These are phyloP conservation scores for Talaromyces piceae DNA, from an alignment of 2,329 filamentous ascomycete genomes.

Conservation along the genomic window DNA sequence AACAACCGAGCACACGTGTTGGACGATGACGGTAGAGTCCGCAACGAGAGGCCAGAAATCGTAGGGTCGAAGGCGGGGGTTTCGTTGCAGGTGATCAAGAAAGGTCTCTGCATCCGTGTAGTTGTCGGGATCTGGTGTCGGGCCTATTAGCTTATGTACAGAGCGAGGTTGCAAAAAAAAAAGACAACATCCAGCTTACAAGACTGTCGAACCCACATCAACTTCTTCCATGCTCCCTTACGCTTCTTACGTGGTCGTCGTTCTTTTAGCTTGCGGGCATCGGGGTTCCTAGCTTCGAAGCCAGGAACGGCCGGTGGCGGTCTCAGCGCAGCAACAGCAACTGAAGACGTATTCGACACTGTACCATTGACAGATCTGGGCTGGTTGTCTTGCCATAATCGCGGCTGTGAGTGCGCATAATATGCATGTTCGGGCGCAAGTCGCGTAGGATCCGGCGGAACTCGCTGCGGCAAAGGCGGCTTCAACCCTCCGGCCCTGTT, in stretches of 20 bases:
- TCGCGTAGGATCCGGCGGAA: conserved; percentile 54
- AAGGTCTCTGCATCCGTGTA: conserved; percentile 97
- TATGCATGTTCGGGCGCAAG: conserved; percentile 83
- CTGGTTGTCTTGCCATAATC: conserved; percentile 38
- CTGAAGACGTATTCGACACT: conserved; percentile 30
- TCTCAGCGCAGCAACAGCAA: conserved; percentile 34
- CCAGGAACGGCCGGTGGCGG: conserved; percentile 33
- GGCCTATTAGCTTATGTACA: conserved; percentile 1
- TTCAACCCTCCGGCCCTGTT: conserved; percentile 33
- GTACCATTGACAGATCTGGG: conserved; percentile 30
- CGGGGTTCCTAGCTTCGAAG: conserved; percentile 26
- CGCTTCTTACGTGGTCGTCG: conserved; percentile 61
- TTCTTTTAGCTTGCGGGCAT: conserved; percentile 46
- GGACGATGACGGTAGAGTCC: conserved; percentile 91
- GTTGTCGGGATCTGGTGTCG: conserved; percentile 93
- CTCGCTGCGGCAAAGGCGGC: conserved; percentile 27
- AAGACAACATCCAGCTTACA: conserved; percentile 58
- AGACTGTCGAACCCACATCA: conserved; percentile 95
- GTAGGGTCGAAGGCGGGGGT: conserved; percentile 87
- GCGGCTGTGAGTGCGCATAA: conserved; percentile 54
- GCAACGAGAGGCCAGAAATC: conserved; percentile 97
- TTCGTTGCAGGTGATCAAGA: conserved; percentile 88
- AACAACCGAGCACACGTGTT: conserved; percentile 89
- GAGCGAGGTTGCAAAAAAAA: too few relatives aligned
- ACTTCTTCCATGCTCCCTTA: conserved; percentile 81